A percentile compares a stretch with the other conserved stretches of the same genome.
Evolutionary conservation across 805 yeast genomes (phyloP).

Genomic region (Yamadazyma ubonensis): DNA sequence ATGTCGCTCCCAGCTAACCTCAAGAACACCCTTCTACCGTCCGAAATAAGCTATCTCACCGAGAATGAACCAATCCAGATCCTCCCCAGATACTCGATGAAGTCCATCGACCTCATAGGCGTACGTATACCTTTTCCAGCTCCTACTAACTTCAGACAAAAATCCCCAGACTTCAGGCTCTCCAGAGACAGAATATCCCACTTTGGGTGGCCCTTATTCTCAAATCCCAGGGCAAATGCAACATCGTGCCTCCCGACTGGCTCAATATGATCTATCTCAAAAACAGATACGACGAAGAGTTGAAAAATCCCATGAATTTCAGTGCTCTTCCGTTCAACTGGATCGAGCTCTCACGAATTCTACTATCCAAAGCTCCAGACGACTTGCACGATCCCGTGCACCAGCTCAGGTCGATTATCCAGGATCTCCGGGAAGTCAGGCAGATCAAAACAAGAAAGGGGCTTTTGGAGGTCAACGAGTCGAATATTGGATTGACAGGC

Average conservation of each 20-base stretch:
- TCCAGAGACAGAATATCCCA: constrained; percentile 70
- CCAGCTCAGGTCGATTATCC: constrained; percentile 65
- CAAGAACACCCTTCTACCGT: constrained; percentile 61
- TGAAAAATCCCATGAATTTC: constrained; percentile 55
- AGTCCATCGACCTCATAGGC: constrained; percentile 63
- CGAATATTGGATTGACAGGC: constrained; percentile 79
- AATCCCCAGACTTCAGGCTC: constrained; percentile 60
- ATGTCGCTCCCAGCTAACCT: constrained; percentile 66
- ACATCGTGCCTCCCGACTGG: constrained; percentile 86
- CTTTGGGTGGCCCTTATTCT: constrained; percentile 85
- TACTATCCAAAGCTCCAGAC: constrained; percentile 70
- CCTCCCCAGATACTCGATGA: constrained; percentile 75
- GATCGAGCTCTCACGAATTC: constrained; percentile 74
- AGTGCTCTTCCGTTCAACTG: constrained; percentile 81
- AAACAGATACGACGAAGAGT: constrained; percentile 65
- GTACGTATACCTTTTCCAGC: constrained; percentile 25
- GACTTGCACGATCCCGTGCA: constrained; percentile 76
- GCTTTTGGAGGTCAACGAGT: constrained; percentile 71
- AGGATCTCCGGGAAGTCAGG: constrained; percentile 83
- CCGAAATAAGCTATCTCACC: constrained; percentile 80
- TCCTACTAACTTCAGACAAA: constrained; percentile 31
- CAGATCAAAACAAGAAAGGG: constrained; percentile 81
- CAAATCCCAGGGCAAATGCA: constrained; percentile 83
- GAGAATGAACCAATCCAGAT: constrained; percentile 75
- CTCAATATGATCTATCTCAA: constrained; percentile 54